phyloP scores from a whole-genome alignment of 2,329 filamentous ascomycete genomes.

The Cryphonectria japonica region DNA sequence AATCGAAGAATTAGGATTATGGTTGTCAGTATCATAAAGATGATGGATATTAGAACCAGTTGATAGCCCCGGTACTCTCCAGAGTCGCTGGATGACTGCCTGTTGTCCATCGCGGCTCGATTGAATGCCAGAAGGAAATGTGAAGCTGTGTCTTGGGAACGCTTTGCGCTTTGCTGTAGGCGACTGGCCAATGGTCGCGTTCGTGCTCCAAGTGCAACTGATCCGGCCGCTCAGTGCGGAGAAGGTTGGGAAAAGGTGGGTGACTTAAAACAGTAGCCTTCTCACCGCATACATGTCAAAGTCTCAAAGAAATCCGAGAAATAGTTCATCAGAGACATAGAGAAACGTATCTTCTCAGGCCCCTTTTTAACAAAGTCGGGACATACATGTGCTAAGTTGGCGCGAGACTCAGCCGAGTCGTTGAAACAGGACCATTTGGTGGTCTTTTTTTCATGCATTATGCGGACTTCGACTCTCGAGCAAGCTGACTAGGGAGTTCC shows the following conservation, averaged over 20 bases:
- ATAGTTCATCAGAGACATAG: background rate
- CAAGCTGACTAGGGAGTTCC: background rate
- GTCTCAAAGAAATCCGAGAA: no score
- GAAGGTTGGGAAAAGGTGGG: background rate
- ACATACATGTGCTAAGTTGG: background rate
- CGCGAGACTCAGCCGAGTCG: background rate
- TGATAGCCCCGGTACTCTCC: conserved; percentile 16
- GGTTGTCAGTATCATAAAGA: conserved; percentile 30
- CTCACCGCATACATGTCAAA: background rate
- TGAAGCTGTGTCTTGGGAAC: background rate
- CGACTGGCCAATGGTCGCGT: no score
- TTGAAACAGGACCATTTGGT: background rate
- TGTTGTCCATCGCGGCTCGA: background rate
- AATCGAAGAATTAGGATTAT: conserved; percentile 29
- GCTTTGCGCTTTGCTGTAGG: background rate
- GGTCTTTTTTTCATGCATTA: background rate
- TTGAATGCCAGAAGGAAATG: background rate
- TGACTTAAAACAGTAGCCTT: background rate
- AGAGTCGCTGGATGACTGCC: background rate
- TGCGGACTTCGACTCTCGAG: background rate
- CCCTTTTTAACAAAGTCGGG: background rate
- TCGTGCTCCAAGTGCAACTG: background rate
- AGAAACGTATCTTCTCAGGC: background rate
- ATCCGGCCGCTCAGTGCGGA: background rate
- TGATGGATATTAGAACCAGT: conserved; percentile 32